phyloP scores from a whole-genome alignment of 352 stramenopile genomes.

The Phytopythium cucurbitacearum region DNA sequence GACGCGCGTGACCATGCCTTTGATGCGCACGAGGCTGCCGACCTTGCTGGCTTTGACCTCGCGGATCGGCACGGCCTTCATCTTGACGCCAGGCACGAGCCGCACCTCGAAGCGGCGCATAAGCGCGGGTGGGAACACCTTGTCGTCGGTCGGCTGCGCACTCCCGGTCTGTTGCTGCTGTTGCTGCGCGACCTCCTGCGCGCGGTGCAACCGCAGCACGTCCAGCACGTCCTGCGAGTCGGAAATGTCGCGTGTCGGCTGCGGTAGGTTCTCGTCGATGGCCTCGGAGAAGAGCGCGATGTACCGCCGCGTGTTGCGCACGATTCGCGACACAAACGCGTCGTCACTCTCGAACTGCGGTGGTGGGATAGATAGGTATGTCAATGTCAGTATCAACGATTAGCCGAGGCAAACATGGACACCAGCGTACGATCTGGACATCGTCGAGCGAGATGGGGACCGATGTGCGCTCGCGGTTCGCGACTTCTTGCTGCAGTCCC shows the following conservation, averaged over 20 bases:
- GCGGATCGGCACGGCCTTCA: constrained; percentile 89
- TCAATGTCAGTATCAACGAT: not conserved
- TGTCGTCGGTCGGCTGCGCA: constrained; percentile 21
- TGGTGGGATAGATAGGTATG: not conserved
- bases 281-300: constrained; percentile 86
- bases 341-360: constrained; percentile 71
- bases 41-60: constrained; percentile 94
- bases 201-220: constrained; percentile 71
- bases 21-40: constrained; percentile 94
- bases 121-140: constrained; percentile 89
- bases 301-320: constrained; percentile 86
- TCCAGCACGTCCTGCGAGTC: constrained; percentile 83
- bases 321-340: constrained; percentile 81
- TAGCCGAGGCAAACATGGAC: not conserved
- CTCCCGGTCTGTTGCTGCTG: constrained; percentile 30
- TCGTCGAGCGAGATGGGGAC: constrained; percentile 80
- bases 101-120: constrained; percentile 90
- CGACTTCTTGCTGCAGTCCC: constrained; percentile 74
- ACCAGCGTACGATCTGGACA: constrained; percentile 58
- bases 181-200: constrained; percentile 61
- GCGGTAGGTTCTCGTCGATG: constrained; percentile 83
- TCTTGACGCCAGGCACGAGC: constrained; percentile 78
- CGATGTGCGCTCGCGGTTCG: constrained; percentile 77
- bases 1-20: constrained; percentile 97
- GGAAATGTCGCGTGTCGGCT: constrained; percentile 75